Base-by-base conservation (phyloP, 805 yeast species). In the Lachancea fermentati region DNA sequence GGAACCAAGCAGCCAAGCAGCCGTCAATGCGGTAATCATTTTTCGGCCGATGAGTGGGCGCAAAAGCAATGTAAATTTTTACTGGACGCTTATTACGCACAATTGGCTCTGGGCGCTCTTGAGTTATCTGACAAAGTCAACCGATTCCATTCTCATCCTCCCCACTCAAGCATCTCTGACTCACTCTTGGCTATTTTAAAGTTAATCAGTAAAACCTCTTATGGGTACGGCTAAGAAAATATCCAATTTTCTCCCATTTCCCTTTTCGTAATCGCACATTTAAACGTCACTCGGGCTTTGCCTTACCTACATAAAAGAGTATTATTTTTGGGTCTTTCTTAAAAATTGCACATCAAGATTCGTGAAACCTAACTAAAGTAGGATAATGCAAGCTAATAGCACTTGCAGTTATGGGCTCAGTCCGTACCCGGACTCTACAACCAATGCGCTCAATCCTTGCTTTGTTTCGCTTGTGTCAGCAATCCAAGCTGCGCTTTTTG, bases 391-490 rank as follows among this genome's bases (percentile, higher is more conserved):
- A 6, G 32, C 13, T 29, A 29, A n/a, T 29, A 15, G 8, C 13
- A 28, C 17, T 13, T 38, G 41, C 13, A 28, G 14, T 17, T 32
- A 32, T 19, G 42, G 42, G 4, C 17, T 39, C 7, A 33, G 38
- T 15, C 69, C 69, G 3, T 51, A 69, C 19, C 55, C 61, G 8
- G 57, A 67, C 15, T 54, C 48, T 8, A 53, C 61, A 8, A 51
- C 55, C 4, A 54, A 69, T 52, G 59, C 60, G 8, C 43, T 70
- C 24, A 50, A 54, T 19, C 68, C 72, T 12, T 59, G 66, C 36
- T 61, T 61, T 39, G 26, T 61, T 5, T 50, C 64, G 2, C 16
- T 50, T 4, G 45, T 52, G 1, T 50, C 47, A 7, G 30, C 42
- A 1, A 28, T 38, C 5, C 39, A 43, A 9, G 49, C 52, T 2